Evolutionary conservation across 345 rosid species (phyloP).

Genomic region (Toxicodendron radicans): DNA sequence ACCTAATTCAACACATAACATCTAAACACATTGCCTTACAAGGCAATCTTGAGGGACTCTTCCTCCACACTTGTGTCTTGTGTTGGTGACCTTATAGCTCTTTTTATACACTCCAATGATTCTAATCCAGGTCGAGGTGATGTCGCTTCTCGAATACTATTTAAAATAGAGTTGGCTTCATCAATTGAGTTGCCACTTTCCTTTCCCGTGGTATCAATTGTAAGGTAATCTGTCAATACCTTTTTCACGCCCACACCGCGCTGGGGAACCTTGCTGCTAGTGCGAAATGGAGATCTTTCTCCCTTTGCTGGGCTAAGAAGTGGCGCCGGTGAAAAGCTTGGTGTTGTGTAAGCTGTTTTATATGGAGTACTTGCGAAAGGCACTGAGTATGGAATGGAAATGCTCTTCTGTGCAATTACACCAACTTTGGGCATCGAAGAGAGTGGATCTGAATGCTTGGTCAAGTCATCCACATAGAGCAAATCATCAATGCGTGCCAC

Average conservation of each 20-base stretch:
- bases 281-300: conserved; percentile 51
- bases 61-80: background rate
- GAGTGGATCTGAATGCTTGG: conserved; percentile 68
- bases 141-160: conserved; percentile 19
- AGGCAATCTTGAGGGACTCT: background rate
- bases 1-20: background rate
- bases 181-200: conserved; percentile 23
- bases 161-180: conserved; percentile 25
- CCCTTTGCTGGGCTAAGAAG: conserved; percentile 48
- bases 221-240: conserved; percentile 68
- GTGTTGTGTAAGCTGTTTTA: conserved; percentile 62
- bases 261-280: conserved; percentile 49
- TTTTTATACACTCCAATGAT: conserved; percentile 32
- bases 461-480: conserved; percentile 80
- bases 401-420: conserved; percentile 45
- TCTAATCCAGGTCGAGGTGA: conserved; percentile 31
- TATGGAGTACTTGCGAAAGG: conserved; percentile 55
- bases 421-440: conserved; percentile 55
- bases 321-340: conserved; percentile 67
- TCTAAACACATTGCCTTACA: conserved; percentile 10
- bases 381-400: conserved; percentile 46
- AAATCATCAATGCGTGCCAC: conserved; percentile 90
- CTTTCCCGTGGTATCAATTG: conserved; percentile 51
- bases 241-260: conserved; percentile 63
- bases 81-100: conserved; percentile 22